Base-by-base conservation (phyloP, 2,329 filamentous ascomycete species). In the Monosporascus sp. region DNA sequence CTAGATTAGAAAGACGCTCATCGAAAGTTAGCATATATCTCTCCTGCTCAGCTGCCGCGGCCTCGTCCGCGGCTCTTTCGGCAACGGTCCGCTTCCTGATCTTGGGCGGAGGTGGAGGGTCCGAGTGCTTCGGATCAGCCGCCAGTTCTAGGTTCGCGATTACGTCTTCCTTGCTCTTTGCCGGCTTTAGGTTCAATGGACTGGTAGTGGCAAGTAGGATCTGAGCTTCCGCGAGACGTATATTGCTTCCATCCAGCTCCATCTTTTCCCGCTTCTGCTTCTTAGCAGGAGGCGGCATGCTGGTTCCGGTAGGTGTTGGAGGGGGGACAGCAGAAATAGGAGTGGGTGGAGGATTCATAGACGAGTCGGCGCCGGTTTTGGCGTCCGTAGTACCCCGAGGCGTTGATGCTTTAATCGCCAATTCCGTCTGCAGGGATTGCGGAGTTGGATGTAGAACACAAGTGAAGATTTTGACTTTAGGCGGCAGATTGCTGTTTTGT, bases 61-160 rank as follows among this genome's bases (percentile, higher is more conserved):
- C 93, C 72, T 99, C 92, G 65, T 99, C 94, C 7, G 93, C 93
- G 8, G 91, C 94, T 75, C 97, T 84, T 68, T 99, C 93, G 8
- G 94, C 94, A 19, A 95, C 87, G 0, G 94, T 99, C 57, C 93
- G 85, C 78, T 99, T 97, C 53, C 94, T 81, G 7, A 86, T 87
- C 77, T 96, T 97, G 3, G 91, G 91, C 55, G 88, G 82, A 1
- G 94, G 93, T 9, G 91, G 86, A 44, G 84, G 77, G 49, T 87
- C 82, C 31, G 84, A 81, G 68, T 97, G 89, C 52, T 91, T 84
- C 7, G 91, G 88, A 68, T 95, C 89, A 20, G 83, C 79, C 61
- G 93, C 77, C 19, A 80, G 77, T 31, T 90, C 84, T 3, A 97
- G 77, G 3, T 95, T 78, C 11, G 78, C 78, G 48, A 91, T 86